These are phyloP conservation scores for Silene conica DNA, from an alignment of 148 eudicot species.

Conservation along the genomic window DNA sequence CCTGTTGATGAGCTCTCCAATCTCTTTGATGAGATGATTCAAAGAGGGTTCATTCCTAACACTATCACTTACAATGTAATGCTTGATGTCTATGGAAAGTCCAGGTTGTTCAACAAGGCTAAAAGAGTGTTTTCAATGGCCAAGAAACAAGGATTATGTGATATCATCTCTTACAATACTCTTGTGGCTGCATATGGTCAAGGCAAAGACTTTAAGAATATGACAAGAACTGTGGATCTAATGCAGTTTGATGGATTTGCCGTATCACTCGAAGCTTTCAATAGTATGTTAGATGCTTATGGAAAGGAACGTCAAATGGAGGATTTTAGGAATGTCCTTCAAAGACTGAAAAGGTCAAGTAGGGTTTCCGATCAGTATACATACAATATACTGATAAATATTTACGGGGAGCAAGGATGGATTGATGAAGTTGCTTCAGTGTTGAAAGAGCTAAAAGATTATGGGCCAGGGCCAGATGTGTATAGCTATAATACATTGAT, in stretches of 20 bases:
- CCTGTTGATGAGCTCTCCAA: conserved; percentile 86
- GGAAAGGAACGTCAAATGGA: conserved; percentile 84
- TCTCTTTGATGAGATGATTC: conserved; percentile 89
- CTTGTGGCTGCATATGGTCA: conserved; percentile 78
- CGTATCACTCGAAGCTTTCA: conserved; percentile 90
- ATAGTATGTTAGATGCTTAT: conserved; percentile 86
- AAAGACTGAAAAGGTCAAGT: conserved; percentile 55
- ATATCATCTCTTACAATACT: conserved; percentile 87
- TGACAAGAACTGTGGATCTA: conserved; percentile 48
- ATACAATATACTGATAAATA: conserved; percentile 76
- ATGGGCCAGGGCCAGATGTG: conserved; percentile 68
- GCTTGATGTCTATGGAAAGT: conserved; percentile 79
- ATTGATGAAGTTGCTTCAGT: conserved; percentile 76
- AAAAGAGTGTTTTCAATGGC: conserved; percentile 70
- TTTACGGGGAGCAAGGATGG: conserved; percentile 88
- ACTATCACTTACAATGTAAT: conserved; percentile 74
- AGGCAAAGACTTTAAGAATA: conserved; percentile 48
- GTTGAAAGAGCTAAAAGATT: conserved; percentile 62
- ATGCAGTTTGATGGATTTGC: conserved; percentile 88
- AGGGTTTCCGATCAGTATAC: conserved; percentile 62
- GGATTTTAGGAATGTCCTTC: conserved; percentile 56
- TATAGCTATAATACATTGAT: conserved; percentile 89
- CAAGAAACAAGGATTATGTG: conserved; percentile 59
- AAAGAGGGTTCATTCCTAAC: conserved; percentile 60
- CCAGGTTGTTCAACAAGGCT: conserved; percentile 70